These are phyloP conservation scores for Paraphaeosphaeria minitans DNA, from an alignment of 2,329 filamentous ascomycete genomes.

Conservation along the genomic window DNA sequence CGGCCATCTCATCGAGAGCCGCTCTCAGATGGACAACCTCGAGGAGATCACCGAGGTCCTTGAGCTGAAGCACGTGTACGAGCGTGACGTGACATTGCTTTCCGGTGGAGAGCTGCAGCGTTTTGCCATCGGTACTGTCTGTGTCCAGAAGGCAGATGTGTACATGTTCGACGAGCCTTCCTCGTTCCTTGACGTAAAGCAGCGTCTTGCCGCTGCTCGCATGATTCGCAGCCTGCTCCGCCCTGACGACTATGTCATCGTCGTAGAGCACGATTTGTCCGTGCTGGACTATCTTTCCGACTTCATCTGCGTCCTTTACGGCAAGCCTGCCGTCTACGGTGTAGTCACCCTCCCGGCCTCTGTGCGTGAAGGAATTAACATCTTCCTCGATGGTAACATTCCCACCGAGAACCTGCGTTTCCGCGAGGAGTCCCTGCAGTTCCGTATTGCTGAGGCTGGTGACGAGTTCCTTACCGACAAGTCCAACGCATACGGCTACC, in stretches of 20 bases:
- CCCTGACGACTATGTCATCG: conserved; percentile 93
- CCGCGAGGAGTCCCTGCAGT: conserved; percentile 94
- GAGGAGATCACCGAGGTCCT: conserved; percentile 82
- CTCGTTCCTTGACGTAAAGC: conserved; percentile 98
- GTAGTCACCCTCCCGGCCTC: conserved; percentile 95
- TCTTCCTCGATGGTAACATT: conserved; percentile 97
- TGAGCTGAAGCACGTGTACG: conserved; percentile 84
- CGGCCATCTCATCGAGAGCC: conserved; percentile 74
- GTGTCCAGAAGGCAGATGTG: conserved; percentile 88
- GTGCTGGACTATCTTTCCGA: conserved; percentile 98
- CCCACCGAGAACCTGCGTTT: conserved; percentile 98
- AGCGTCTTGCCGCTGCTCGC: conserved; percentile 88
- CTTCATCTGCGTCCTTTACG: conserved; percentile 97
- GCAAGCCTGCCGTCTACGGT: conserved; percentile 93
- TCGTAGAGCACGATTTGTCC: conserved; percentile 98
- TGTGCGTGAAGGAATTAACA: conserved; percentile 98
- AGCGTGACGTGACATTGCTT: conserved; percentile 86
- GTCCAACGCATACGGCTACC: conserved; percentile 83
- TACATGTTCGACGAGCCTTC: conserved; percentile 99
- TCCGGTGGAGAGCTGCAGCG: conserved; percentile 98
- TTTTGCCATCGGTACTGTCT: conserved; percentile 95
- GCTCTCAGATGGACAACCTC: conserved; percentile 77
- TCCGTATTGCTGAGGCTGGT: conserved; percentile 86
- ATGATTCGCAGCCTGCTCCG: conserved; percentile 91
- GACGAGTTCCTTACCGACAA: conserved; percentile 89